Base-by-base conservation (phyloP, 495 filamentous ascomycete genomes). In the Cairneyella variabilis region DNA sequence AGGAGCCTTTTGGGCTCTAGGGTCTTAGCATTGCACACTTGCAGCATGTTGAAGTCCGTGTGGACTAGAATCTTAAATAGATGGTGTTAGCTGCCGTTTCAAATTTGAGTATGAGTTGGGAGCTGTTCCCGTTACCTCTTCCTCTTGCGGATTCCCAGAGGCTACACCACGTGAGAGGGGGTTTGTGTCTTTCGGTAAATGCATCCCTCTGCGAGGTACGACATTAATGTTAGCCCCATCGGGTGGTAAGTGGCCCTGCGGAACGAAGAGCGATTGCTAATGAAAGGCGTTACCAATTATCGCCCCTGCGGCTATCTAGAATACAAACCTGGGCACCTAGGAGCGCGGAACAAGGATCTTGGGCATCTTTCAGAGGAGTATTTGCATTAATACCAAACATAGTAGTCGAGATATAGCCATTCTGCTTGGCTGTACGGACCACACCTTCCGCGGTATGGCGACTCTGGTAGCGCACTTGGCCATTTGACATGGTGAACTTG, bases 21-120 rank as follows among this genome's bases (percentile, higher is more conserved):
- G 16, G 44, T 48, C 17, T 48, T n/a, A 3, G 44, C 44, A 48
- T 48, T 26, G 44, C 44, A 48, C 3, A 48, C 44, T 48, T 48
- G 44, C 14, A 48, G 44, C 25, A 48, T 48, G 26, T 48, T 48
- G 44, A 48, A 48, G 26, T 48, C 44, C 14, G 44, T 48, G 44
- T 30, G 32, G 32, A 48, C 44, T 26, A 48, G 28, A 32, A 48
- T 26, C 44, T 48, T n/a, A n/a, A 44, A 30, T 48, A 30, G 44
- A 22, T 28, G 4, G 32, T 32, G 44, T 48, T 26, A 48, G 44
- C 32, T n/a, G n/a, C n/a, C n/a, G n/a, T n/a, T n/a, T n/a, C n/a
- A n/a, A n/a, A n/a, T n/a, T n/a, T n/a, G n/a, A n/a, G n/a, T n/a
- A n/a, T n/a, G n/a, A n/a, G n/a, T n/a, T n/a, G n/a, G n/a, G n/a